These are phyloP conservation scores for Solanum chmielewskii DNA, from an alignment of 257 asterid species.

Conservation along the genomic window DNA sequence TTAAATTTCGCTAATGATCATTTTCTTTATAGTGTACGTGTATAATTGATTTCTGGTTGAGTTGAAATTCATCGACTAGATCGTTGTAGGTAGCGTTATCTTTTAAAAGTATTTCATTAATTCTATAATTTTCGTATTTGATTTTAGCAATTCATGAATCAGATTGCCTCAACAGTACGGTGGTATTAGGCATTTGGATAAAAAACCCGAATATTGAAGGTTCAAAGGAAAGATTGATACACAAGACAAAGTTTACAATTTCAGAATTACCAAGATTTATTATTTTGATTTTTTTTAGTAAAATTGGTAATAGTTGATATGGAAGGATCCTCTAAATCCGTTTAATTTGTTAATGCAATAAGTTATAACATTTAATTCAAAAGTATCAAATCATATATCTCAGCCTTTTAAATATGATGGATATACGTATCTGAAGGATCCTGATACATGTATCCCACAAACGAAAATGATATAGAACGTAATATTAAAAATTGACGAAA, in stretches of 20 bases:
- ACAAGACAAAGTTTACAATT: neutral
- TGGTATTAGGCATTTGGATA: neutral
- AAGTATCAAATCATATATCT: neutral
- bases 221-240: neutral
- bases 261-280: neutral
- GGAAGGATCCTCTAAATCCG: neutral
- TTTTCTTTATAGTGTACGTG: too few species aligned
- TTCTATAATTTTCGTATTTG: too few species aligned
- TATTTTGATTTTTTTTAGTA: neutral
- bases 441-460: neutral
- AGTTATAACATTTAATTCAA: too few species aligned
- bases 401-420: neutral
- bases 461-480: neutral
- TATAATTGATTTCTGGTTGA: too few species aligned
- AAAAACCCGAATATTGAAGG: too few species aligned
- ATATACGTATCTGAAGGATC: neutral
- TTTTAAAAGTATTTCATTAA: neutral
- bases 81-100: neutral
- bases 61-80: too few species aligned
- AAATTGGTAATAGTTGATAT: neutral
- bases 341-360: neutral
- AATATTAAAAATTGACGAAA: too few species aligned
- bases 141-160: neutral
- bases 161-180: neutral
- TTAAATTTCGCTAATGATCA: too few species aligned